Percentiles rank a stretch among this genome's conserved stretches.
phyloP scores from a whole-genome alignment of 2,329 filamentous ascomycete species.

The Plenodomus biglobosus region DNA sequence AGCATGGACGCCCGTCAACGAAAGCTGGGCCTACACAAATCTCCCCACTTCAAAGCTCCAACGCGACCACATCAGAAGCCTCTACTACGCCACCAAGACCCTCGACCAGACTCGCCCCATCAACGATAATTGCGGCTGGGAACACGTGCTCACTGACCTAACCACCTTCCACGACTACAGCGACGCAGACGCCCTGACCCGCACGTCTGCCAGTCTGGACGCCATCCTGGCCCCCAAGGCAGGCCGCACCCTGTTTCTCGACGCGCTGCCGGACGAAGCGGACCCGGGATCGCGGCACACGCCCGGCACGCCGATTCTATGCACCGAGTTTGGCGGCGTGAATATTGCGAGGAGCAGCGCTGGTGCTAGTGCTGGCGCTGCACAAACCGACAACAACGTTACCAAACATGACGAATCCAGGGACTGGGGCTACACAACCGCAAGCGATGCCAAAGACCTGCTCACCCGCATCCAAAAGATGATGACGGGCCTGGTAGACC shows the following conservation, averaged over 20 bases:
- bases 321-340: constrained; percentile 68
- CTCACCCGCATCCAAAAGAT: constrained; percentile 61
- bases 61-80: constrained; percentile 63
- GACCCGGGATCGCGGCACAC: constrained; percentile 53
- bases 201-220: constrained; percentile 57
- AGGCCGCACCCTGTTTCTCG: constrained; percentile 58
- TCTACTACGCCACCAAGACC: constrained; percentile 66
- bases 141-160: constrained; percentile 65
- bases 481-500: constrained; percentile 59
- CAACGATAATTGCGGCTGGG: constrained; percentile 74
- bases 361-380: not conserved
- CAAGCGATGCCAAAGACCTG: constrained; percentile 61
- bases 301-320: constrained; percentile 62
- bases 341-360: constrained; percentile 56
- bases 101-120: constrained; percentile 65
- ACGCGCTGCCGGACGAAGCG: constrained; percentile 41
- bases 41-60: constrained; percentile 60
- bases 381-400: constrained; percentile 31
- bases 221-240: constrained; percentile 58
- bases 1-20: constrained; percentile 68
- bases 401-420: constrained; percentile 46
- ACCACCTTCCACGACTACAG: constrained; percentile 70
- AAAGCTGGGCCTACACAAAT: constrained; percentile 64
- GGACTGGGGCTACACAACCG: constrained; percentile 69
- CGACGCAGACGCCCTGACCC: constrained; percentile 58